A percentile compares a stretch with the other conserved stretches of the same genome.
Evolutionary conservation across 1,284 basidiomycete species (phyloP).

Genomic region (Rhodotorula mucilaginosa): DNA sequence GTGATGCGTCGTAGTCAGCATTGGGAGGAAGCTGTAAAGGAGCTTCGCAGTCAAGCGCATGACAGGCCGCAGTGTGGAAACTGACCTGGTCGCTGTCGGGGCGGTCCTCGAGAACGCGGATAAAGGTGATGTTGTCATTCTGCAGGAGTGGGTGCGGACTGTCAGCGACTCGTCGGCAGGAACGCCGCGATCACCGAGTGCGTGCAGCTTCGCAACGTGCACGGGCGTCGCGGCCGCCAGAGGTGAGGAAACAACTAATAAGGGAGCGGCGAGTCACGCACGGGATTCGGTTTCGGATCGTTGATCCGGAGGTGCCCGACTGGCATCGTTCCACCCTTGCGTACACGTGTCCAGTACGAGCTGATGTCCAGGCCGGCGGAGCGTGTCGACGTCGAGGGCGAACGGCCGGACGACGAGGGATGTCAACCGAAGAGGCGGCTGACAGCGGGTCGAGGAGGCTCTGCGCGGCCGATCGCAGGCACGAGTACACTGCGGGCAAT

Average conservation of each 20-base stretch:
- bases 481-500: no score
- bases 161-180: neutral
- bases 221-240: no score
- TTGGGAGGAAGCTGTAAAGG: no score
- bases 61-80: no score
- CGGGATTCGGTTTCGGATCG: conserved; percentile 12
- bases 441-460: neutral
- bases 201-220: no score
- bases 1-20: no score
- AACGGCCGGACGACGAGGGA: neutral
- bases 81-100: conserved; percentile 18
- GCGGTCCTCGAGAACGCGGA: conserved; percentile 9
- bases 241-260: no score
- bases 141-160: conserved; percentile 4
- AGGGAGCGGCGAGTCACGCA: neutral
- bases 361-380: no score
- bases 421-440: no score
- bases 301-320: conserved; percentile 28
- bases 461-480: neutral
- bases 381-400: no score
- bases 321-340: conserved; percentile 4
- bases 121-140: conserved; percentile 37
- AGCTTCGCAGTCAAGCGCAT: no score
- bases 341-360: neutral
- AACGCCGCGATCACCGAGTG: no score